Percentiles rank a stretch among this genome's conserved stretches.
phyloP scores from a whole-genome alignment of 345 rosid species.

The Moricandia moricandioides region DNA sequence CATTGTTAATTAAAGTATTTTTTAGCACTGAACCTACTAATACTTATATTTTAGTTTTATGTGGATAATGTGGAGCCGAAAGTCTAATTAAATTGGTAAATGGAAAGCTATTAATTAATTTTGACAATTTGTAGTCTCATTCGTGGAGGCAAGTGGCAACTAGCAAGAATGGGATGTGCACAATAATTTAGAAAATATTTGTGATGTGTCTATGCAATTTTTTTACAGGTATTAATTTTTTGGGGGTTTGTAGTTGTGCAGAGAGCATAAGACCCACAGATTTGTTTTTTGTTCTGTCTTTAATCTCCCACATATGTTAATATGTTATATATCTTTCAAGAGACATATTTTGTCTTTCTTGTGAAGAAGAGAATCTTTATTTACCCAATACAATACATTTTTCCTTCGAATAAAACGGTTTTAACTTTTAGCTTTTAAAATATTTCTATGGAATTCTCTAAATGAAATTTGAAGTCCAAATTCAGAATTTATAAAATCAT shows the following conservation, averaged over 20 bases:
- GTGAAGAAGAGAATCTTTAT: not conserved
- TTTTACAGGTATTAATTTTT: not conserved
- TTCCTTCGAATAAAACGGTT: not conserved
- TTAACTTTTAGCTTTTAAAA: no score
- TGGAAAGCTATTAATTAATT: not conserved
- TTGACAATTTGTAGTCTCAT: not conserved
- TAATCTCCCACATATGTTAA: not conserved
- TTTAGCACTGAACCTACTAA: not conserved
- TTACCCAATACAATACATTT: not conserved
- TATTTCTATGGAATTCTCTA: no score
- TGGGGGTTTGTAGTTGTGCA: not conserved
- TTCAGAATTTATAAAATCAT: no score
- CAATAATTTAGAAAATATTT: not conserved
- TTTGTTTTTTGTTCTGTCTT: not conserved
- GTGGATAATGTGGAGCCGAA: not conserved
- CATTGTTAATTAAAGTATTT: not conserved
- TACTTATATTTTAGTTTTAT: not conserved
- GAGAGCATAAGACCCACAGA: not conserved
- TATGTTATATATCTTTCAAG: not conserved
- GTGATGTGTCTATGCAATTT: not conserved
- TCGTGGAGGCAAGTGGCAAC: conserved; percentile 19
- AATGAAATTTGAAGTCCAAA: no score
- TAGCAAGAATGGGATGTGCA: conserved; percentile 9
- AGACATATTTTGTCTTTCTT: not conserved
- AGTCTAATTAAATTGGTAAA: no score